Percentiles rank a stretch among this genome's conserved stretches.
These are phyloP conservation scores for Metarhizium anisopliae DNA, from an alignment of 2,329 filamentous ascomycete species.

Conservation along the genomic window DNA sequence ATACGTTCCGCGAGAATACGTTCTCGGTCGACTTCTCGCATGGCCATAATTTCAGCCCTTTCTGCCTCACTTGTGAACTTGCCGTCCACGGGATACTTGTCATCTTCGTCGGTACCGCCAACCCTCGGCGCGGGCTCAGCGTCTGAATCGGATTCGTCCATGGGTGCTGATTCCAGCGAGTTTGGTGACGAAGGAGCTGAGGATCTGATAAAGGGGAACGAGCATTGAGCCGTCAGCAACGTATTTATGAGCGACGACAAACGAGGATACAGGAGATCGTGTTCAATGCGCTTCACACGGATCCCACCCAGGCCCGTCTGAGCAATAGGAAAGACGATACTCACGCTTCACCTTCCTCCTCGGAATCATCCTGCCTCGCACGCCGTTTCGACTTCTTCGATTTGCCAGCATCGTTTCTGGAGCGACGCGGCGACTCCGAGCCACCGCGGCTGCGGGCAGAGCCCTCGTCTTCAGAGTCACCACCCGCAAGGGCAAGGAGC, in stretches of 20 bases:
- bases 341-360: conserved; percentile 56
- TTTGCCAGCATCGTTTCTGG: conserved; percentile 22
- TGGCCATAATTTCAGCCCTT: conserved; percentile 68
- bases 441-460: conserved; percentile 44
- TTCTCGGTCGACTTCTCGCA: conserved; percentile 88
- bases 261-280: not conserved
- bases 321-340: conserved; percentile 11
- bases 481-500: conserved; percentile 84
- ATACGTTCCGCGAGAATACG: conserved; percentile 81
- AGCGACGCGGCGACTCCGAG: conserved; percentile 41
- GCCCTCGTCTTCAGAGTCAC: conserved; percentile 55
- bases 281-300: not conserved
- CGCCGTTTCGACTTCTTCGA: conserved; percentile 41
- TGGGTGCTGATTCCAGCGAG: conserved; percentile 73
- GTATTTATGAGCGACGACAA: not conserved
- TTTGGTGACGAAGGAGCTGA: conserved; percentile 59
- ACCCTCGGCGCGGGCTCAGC: conserved; percentile 30
- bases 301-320: not conserved
- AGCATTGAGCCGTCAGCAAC: conserved; percentile 5
- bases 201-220: conserved; percentile 41
- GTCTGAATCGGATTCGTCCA: conserved; percentile 77
- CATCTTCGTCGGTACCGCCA: conserved; percentile 44
- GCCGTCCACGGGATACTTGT: conserved; percentile 79
- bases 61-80: conserved; percentile 68
- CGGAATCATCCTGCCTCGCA: conserved; percentile 30